Percentiles rank a stretch among this genome's conserved stretches.
phyloP scores from a whole-genome alignment of 768 basidiomycete species.

The Ramaria rubella region DNA sequence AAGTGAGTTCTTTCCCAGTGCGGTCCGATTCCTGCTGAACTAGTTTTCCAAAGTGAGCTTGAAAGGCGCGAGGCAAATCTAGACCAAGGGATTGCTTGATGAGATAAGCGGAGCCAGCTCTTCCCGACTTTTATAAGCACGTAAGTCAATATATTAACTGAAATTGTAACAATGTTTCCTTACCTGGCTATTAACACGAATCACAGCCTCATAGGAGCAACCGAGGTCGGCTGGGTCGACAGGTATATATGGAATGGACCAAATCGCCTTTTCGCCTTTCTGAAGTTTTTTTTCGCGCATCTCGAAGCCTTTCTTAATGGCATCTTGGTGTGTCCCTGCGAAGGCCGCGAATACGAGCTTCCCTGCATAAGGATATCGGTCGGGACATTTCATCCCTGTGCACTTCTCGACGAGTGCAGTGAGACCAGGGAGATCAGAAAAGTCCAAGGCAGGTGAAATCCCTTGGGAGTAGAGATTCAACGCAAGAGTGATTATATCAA shows the following conservation, averaged over 20 bases:
- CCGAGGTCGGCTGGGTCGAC: conserved; percentile 41
- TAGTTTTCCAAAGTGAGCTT: conserved; percentile 89
- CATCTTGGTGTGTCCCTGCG: conserved; percentile 38
- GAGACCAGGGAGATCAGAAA: conserved; percentile 35
- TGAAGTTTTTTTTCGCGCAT: conserved; percentile 24
- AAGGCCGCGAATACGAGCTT: conserved; percentile 42
- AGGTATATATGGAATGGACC: conserved; percentile 37
- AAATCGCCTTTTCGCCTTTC: conserved; percentile 11
- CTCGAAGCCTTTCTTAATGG: conserved; percentile 42
- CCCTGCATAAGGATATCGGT: conserved; percentile 38
- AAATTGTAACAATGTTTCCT: background rate
- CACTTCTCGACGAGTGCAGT: conserved; percentile 38
- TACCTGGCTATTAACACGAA: conserved; percentile 32
- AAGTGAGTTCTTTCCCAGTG: conserved; percentile 91
- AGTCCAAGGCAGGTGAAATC: conserved; percentile 34
- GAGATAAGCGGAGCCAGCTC: conserved; percentile 95
- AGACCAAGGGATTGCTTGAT: conserved; percentile 87
- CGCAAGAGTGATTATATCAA: conserved; percentile 39
- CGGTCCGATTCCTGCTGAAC: conserved; percentile 86
- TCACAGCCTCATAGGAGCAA: conserved; percentile 41
- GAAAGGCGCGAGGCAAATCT: conserved; percentile 94
- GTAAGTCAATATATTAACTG: background rate
- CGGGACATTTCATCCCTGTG: conserved; percentile 37
- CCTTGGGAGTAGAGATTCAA: conserved; percentile 42
- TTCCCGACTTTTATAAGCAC: conserved; percentile 81